A percentile compares a stretch with the other conserved stretches of the same genome.
Conservation (phyloP, 2,329 filamentous ascomycete genomes). For the Sporothrix protearum region DNA sequence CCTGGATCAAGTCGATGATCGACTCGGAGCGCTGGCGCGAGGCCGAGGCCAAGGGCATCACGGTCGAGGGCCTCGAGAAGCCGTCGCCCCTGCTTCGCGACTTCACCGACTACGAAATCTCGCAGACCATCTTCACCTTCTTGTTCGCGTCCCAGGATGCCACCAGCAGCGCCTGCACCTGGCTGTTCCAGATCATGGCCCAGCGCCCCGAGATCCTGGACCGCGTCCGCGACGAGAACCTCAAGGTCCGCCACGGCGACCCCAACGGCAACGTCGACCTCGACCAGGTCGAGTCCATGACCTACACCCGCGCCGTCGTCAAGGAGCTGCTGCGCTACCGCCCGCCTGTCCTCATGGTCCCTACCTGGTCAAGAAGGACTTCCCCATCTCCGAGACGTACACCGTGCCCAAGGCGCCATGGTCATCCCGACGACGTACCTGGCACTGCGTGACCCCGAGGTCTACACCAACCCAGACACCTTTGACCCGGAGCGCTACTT, state of each 20-base stretch:
- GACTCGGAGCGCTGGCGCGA: conserved; percentile 79
- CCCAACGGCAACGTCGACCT: conserved; percentile 67
- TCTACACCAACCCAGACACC: conserved; percentile 82
- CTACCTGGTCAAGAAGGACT: conserved; percentile 90
- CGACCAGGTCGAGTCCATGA: conserved; percentile 83
- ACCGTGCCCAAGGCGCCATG: conserved; percentile 95
- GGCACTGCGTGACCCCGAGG: conserved; percentile 85
- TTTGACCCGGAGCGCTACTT: conserved; percentile 94
- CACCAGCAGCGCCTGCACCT: conserved; percentile 87
- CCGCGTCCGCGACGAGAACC: conserved; percentile 87
- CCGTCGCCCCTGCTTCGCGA: conserved; percentile 76
- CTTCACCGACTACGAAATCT: conserved; percentile 87
- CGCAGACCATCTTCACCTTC: conserved; percentile 92
- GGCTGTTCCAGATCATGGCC: conserved; percentile 91
- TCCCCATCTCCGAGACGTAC: conserved; percentile 82
- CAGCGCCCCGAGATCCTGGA: conserved; percentile 91
- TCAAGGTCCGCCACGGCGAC: conserved; percentile 71
- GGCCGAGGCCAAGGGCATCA: conserved; percentile 70
- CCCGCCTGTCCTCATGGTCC: conserved; percentile 95
- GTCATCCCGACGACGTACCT: conserved; percentile 88
- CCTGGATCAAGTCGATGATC: conserved; percentile 85
- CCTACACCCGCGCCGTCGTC: conserved; percentile 87
- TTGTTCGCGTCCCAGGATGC: conserved; percentile 97
- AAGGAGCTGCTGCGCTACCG: conserved; percentile 90
- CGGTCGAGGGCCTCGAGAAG: conserved; percentile 71